Evolutionary conservation across 1,139 yeast species (phyloP).

Genomic region (Petasospora fabianii): DNA sequence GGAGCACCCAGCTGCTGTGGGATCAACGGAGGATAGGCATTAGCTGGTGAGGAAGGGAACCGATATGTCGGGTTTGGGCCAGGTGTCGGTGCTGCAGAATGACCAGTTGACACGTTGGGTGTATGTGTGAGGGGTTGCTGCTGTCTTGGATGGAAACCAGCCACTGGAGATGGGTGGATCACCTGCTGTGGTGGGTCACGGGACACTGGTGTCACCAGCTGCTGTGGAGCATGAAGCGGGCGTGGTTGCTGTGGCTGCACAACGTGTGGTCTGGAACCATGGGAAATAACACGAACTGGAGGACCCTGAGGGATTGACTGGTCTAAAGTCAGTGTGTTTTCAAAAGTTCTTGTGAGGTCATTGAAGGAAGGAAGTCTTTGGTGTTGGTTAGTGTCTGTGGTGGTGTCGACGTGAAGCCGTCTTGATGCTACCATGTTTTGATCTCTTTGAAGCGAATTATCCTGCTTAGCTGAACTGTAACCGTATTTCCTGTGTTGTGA

Average conservation of each 20-base stretch:
- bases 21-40: too few relatives aligned
- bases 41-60: constrained; percentile 1
- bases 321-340: neutral
- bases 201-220: neutral
- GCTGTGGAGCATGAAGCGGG: too few relatives aligned
- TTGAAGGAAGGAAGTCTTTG: constrained; percentile 26
- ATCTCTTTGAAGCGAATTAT: too few relatives aligned
- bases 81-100: neutral
- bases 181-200: neutral
- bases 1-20: too few relatives aligned
- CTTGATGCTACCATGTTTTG: neutral
- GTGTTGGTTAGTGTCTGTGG: constrained; percentile 5
- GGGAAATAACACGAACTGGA: too few relatives aligned
- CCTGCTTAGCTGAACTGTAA: too few relatives aligned
- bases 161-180: neutral
- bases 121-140: neutral
- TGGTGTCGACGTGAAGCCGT: neutral
- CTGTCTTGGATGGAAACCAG: too few relatives aligned
- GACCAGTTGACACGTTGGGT: neutral
- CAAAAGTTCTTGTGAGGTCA: constrained; percentile 21
- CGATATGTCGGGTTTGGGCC: neutral
- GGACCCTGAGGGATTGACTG: constrained; percentile 1
- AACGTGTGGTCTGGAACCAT: too few relatives aligned
- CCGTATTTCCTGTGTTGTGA: too few relatives aligned
- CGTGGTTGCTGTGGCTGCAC: too few relatives aligned